phyloP scores from a whole-genome alignment of 345 rosid species.

The Microcos paniculata region DNA sequence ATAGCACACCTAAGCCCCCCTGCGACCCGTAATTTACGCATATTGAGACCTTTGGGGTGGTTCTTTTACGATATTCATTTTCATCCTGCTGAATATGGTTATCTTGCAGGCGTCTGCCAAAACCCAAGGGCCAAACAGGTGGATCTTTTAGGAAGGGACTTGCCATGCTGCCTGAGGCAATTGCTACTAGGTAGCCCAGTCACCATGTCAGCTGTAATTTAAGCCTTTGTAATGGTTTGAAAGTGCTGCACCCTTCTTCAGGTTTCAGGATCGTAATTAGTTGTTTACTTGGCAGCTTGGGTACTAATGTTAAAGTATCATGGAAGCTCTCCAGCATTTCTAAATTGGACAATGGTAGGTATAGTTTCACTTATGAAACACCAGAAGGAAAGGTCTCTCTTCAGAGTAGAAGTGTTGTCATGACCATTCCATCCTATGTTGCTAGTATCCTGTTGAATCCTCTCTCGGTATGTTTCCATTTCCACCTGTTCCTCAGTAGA shows the following conservation, averaged over 20 bases:
- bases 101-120: conserved; percentile 67
- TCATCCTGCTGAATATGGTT: conserved; percentile 12
- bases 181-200: conserved; percentile 58
- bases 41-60: conserved; percentile 13
- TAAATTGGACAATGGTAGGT: conserved; percentile 59
- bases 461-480: conserved; percentile 63
- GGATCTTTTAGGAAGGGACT: conserved; percentile 95
- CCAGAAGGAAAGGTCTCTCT: conserved; percentile 78
- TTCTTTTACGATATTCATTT: conserved; percentile 2
- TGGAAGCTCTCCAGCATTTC: conserved; percentile 78
- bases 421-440: conserved; percentile 85
- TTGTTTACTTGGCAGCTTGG: conserved; percentile 57
- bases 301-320: conserved; percentile 69
- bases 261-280: conserved; percentile 21
- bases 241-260: neutral
- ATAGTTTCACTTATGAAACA: conserved; percentile 79
- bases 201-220: conserved; percentile 13
- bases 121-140: conserved; percentile 93
- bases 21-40: conserved; percentile 68
- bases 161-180: conserved; percentile 81
- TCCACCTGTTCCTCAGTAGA: neutral
- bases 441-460: conserved; percentile 73
- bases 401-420: conserved; percentile 66
- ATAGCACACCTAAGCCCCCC: conserved; percentile 54
- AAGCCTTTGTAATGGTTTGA: neutral